These are phyloP conservation scores for Metschnikowia aberdeeniae DNA, from an alignment of 805 yeast species.

Conservation along the genomic window DNA sequence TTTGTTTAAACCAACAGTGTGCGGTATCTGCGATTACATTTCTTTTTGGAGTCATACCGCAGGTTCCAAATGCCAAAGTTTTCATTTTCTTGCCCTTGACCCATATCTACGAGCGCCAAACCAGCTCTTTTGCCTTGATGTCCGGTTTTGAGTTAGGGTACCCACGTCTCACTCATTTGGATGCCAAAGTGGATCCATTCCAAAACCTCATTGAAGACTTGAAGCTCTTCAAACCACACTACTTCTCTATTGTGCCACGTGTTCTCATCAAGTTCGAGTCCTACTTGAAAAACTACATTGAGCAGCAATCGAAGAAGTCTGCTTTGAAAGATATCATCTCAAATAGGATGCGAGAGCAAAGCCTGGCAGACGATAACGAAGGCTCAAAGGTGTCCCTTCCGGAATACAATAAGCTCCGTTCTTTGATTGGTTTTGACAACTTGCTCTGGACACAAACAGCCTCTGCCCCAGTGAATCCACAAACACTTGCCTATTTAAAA, in stretches of 20 bases:
- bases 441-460: conserved; percentile 21
- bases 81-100: conserved; percentile 23
- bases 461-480: conserved; percentile 21
- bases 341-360: conserved; percentile 22
- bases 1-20: conserved; percentile 34
- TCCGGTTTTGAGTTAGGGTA: conserved; percentile 22
- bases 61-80: neutral
- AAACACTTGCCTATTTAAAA: conserved; percentile 19
- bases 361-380: conserved; percentile 29
- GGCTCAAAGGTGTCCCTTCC: conserved; percentile 18
- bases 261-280: conserved; percentile 56
- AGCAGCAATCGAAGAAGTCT: conserved; percentile 23
- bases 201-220: conserved; percentile 53
- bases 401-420: conserved; percentile 12
- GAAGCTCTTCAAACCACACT: conserved; percentile 48
- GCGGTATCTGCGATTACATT: conserved; percentile 8
- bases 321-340: conserved; percentile 26
- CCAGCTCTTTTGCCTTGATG: conserved; percentile 15
- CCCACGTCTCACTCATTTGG: conserved; percentile 35
- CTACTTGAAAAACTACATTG: conserved; percentile 20
- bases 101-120: conserved; percentile 19
- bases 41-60: conserved; percentile 3
- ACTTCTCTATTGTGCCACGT: conserved; percentile 58
- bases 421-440: conserved; percentile 18
- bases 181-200: neutral